Percentiles rank a stretch among this genome's conserved stretches.
Conservation (phyloP, 805 yeast species). For the Huiozyma sinensis region DNA sequence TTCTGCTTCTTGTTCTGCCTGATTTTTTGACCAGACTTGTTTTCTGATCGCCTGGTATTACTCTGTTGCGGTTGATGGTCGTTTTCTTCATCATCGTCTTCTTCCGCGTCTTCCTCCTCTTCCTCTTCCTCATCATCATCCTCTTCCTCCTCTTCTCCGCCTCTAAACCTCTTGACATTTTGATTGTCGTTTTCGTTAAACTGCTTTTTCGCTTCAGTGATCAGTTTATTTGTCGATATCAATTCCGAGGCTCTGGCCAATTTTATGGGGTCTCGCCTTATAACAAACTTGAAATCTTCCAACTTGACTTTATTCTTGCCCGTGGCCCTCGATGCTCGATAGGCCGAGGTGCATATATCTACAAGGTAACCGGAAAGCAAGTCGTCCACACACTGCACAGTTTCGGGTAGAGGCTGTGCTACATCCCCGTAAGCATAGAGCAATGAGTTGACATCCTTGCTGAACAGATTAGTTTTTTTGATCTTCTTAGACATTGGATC, state of each 20-base stretch:
- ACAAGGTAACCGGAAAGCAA: constrained; percentile 52
- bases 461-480: constrained; percentile 35
- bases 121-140: constrained; percentile 20
- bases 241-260: constrained; percentile 62
- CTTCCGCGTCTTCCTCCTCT: constrained; percentile 11
- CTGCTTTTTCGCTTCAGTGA: constrained; percentile 54
- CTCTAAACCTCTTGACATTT: constrained; percentile 22
- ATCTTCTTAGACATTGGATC: constrained; percentile 27
- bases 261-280: constrained; percentile 55
- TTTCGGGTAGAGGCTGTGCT: constrained; percentile 53
- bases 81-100: not conserved
- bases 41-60: not conserved
- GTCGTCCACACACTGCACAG: constrained; percentile 58
- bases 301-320: constrained; percentile 53
- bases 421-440: constrained; percentile 68
- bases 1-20: not conserved
- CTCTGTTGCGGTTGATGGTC: constrained; percentile 6
- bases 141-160: constrained; percentile 20
- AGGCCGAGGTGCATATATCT: constrained; percentile 48
- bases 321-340: constrained; percentile 39
- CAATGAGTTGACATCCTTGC: constrained; percentile 44
- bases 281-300: constrained; percentile 62
- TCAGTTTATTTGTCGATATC: constrained; percentile 46
- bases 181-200: constrained; percentile 54
- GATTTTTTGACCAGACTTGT: not conserved